Evolutionary conservation across 257 asterid species (phyloP).

Genomic region (Plantago elongata): DNA sequence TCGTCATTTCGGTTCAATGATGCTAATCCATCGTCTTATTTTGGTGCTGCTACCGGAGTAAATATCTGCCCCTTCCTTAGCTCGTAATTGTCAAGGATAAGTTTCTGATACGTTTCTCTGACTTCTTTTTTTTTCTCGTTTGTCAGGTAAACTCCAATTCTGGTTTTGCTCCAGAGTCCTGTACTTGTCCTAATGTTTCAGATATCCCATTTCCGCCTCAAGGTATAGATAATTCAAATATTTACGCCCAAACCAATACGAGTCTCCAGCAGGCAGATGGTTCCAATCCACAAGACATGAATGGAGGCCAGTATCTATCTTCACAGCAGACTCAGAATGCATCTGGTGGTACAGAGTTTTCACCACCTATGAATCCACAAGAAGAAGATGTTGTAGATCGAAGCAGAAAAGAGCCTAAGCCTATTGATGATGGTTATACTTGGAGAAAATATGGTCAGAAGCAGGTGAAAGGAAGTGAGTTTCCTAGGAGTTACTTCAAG

Average conservation of each 20-base stretch:
- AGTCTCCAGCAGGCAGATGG: slow-evolving; percentile 32
- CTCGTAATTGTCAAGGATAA: neutral
- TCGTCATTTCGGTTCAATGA: slow-evolving; percentile 67
- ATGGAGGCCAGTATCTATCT: slow-evolving; percentile 23
- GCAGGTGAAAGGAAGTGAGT: slow-evolving; percentile 79
- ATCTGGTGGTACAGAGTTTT: slow-evolving; percentile 34
- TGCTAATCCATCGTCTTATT: slow-evolving; percentile 40
- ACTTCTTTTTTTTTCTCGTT: slow-evolving; percentile 17
- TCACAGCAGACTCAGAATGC: slow-evolving; percentile 30
- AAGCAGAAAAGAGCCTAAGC: slow-evolving; percentile 44
- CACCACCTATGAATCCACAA: slow-evolving; percentile 60
- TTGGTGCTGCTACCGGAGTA: slow-evolving; percentile 44
- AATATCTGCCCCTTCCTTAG: slow-evolving; percentile 17
- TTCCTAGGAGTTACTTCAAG: slow-evolving; percentile 87
- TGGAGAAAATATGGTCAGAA: slow-evolving; percentile 94
- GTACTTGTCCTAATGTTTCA: slow-evolving; percentile 38
- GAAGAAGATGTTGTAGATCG: slow-evolving; percentile 50
- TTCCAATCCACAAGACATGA: slow-evolving; percentile 30
- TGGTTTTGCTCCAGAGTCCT: slow-evolving; percentile 40
- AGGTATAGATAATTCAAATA: slow-evolving; percentile 25
- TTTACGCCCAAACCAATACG: slow-evolving; percentile 18
- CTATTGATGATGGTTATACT: slow-evolving; percentile 66
- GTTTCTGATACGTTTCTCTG: neutral
- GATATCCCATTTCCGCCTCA: slow-evolving; percentile 25
- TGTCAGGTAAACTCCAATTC: slow-evolving; percentile 28